These are phyloP conservation scores for Nigrospora osmanthi DNA, from an alignment of 2,329 filamentous ascomycete genomes.

Conservation along the genomic window DNA sequence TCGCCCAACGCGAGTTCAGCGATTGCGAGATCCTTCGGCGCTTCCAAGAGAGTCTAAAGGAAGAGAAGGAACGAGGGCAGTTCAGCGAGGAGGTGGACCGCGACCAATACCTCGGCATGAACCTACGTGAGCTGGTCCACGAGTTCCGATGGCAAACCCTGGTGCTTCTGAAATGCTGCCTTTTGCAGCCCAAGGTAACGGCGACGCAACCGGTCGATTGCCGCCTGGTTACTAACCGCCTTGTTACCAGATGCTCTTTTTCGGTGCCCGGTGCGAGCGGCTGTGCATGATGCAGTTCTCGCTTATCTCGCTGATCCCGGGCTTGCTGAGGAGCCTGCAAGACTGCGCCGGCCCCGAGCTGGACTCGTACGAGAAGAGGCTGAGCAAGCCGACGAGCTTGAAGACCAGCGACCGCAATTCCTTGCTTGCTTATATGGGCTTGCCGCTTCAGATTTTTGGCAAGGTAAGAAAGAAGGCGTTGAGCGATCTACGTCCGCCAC, in stretches of 20 bases:
- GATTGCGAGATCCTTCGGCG: slow-evolving; percentile 83
- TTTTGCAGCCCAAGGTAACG: slow-evolving; percentile 85
- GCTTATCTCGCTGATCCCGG: slow-evolving; percentile 88
- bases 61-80: slow-evolving; percentile 51
- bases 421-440: slow-evolving; percentile 85
- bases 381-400: slow-evolving; percentile 73
- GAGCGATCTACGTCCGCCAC: not conserved
- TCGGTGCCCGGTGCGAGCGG: slow-evolving; percentile 90
- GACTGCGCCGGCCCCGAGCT: slow-evolving; percentile 94
- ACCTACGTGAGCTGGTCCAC: slow-evolving; percentile 81
- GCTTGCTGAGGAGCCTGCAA: slow-evolving; percentile 82
- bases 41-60: slow-evolving; percentile 82
- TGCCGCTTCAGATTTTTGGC: slow-evolving; percentile 91
- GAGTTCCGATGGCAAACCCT: slow-evolving; percentile 94
- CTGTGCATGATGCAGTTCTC: slow-evolving; percentile 99
- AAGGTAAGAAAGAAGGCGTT: slow-evolving; percentile 46
- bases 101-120: slow-evolving; percentile 84
- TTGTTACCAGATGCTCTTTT: slow-evolving; percentile 89
- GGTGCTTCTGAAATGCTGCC: slow-evolving; percentile 85
- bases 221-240: slow-evolving; percentile 4
- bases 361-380: slow-evolving; percentile 69
- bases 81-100: slow-evolving; percentile 62
- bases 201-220: not conserved
- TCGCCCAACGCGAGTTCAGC: slow-evolving; percentile 86
- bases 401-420: slow-evolving; percentile 89